phyloP scores from a whole-genome alignment of 257 asterid species.

The Solanum virginianum region DNA sequence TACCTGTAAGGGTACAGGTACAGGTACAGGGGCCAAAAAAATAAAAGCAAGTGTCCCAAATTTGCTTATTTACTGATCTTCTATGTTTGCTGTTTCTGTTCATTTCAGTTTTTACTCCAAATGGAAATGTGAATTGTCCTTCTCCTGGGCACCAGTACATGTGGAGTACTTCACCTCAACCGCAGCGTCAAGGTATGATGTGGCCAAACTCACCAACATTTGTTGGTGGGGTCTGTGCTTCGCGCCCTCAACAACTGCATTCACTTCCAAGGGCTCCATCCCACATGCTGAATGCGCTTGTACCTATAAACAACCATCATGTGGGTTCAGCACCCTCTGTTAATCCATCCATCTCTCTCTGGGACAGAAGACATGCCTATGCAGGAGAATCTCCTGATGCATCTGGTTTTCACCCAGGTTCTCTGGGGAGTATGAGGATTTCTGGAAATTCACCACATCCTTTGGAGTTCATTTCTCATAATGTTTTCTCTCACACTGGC shows the following conservation, averaged over 20 bases:
- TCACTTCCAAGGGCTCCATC: slow-evolving; percentile 65
- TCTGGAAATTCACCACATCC: slow-evolving; percentile 79
- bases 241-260: slow-evolving; percentile 69
- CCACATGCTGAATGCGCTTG: slow-evolving; percentile 47
- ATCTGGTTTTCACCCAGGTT: slow-evolving; percentile 78
- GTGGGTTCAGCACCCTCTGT: slow-evolving; percentile 96
- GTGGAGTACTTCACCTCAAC: slow-evolving; percentile 70
- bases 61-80: slow-evolving; percentile 2
- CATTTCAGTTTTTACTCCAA: slow-evolving; percentile 56
- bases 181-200: slow-evolving; percentile 55
- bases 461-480: slow-evolving; percentile 62
- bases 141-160: slow-evolving; percentile 77
- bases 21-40: background rate
- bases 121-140: slow-evolving; percentile 79
- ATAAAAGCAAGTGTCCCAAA: background rate
- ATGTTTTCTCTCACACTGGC: slow-evolving; percentile 53
- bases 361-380: slow-evolving; percentile 73
- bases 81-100: background rate
- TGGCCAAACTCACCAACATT: slow-evolving; percentile 85
- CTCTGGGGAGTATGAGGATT: slow-evolving; percentile 75
- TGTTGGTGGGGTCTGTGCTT: slow-evolving; percentile 48
- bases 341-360: slow-evolving; percentile 65
- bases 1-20: background rate
- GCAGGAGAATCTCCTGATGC: slow-evolving; percentile 85
- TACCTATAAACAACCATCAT: slow-evolving; percentile 62